These are phyloP conservation scores for Vicia sativa DNA, from an alignment of 306 rosid species.

Conservation along the genomic window DNA sequence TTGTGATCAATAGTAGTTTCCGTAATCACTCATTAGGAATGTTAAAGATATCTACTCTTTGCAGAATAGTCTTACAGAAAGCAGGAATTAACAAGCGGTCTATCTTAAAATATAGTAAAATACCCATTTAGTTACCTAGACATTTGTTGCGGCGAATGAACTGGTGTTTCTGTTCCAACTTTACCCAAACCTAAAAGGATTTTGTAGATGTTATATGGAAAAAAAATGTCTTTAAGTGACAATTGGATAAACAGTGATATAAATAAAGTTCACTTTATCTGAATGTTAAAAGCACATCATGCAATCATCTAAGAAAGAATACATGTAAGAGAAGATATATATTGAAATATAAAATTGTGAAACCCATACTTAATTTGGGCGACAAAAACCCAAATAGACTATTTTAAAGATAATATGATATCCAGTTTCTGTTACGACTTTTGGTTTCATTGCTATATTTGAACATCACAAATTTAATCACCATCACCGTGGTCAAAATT, in stretches of 20 bases:
- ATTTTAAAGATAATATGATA: slow-evolving; percentile 23
- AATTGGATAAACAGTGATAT: slow-evolving; percentile 8
- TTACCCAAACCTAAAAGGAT: slow-evolving; percentile 76
- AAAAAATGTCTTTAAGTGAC: slow-evolving; percentile 23
- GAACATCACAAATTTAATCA: slow-evolving; percentile 8
- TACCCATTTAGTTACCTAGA: slow-evolving; percentile 54
- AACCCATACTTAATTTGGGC: slow-evolving; percentile 25
- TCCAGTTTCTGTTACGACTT: slow-evolving; percentile 9
- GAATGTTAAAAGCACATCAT: slow-evolving; percentile 19
- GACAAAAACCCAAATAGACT: slow-evolving; percentile 14
- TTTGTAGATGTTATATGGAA: slow-evolving; percentile 27
- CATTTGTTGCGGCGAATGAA: slow-evolving; percentile 70
- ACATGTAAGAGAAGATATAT: slow-evolving; percentile 26
- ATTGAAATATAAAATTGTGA: not conserved
- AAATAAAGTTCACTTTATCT: slow-evolving; percentile 16
- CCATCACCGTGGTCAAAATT: slow-evolving; percentile 9
- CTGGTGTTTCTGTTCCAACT: slow-evolving; percentile 79
- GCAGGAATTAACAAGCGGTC: slow-evolving; percentile 6
- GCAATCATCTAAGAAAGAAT: slow-evolving; percentile 29
- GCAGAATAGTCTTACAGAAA: slow-evolving; percentile 19
- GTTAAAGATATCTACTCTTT: not conserved
- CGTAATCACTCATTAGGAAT: slow-evolving; percentile 23
- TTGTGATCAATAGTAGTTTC: slow-evolving; percentile 14
- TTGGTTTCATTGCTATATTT: slow-evolving; percentile 25
- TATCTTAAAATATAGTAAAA: slow-evolving; percentile 1